Evolutionary conservation across 2,329 filamentous ascomycete species (phyloP), one percentile per base, ranked within the genome.

Genomic region (Colletotrichum orchidophilum): DNA sequence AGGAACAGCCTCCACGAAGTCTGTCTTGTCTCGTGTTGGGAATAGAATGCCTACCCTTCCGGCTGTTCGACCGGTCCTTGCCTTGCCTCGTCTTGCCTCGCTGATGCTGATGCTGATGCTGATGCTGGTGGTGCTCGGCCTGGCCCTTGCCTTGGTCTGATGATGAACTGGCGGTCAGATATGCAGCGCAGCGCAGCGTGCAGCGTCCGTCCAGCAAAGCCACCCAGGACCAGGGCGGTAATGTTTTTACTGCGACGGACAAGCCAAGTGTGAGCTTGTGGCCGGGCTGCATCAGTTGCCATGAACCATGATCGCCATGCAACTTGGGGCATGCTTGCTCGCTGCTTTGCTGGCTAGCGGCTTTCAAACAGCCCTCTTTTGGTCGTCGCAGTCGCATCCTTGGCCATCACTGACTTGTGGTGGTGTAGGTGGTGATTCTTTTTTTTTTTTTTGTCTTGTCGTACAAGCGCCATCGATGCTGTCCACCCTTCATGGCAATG

Each of bases 111-210:
- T 62, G 50, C 57, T 73, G 39, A 27, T 24, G 50, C 26, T 24
- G 21, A 5, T 55, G 24, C 31, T 39, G 57, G 49, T 55, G 52
- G 63, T 58, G 46, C 39, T 70, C 39, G 62, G 66, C 27, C 59
- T 66, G 70, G 62, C 58, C 57, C 52, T 62, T 58, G 58, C 57
- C 52, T 62, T 58, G 58, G 72, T 71, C 75, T 76, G 74, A 73
- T 77, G 79, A 81, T 81, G 82, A 86, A 86, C 82, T 86, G 83
- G 84, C 84, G 84, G 84, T 86, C 84, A 86, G 78, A 76, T 79
- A 78, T 79, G 77, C 79, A 78, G 73, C 50, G 73, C 75, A 74
- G 71, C 54, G 54, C 72, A 74, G 74, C 75, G 76, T 75, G 75
- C 75, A 74, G 65, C 69, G 58, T 63, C 64, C 63, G 58, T 61